Conservation (phyloP, 2,329 filamentous ascomycete species). For the Epicoccum nigrum region DNA sequence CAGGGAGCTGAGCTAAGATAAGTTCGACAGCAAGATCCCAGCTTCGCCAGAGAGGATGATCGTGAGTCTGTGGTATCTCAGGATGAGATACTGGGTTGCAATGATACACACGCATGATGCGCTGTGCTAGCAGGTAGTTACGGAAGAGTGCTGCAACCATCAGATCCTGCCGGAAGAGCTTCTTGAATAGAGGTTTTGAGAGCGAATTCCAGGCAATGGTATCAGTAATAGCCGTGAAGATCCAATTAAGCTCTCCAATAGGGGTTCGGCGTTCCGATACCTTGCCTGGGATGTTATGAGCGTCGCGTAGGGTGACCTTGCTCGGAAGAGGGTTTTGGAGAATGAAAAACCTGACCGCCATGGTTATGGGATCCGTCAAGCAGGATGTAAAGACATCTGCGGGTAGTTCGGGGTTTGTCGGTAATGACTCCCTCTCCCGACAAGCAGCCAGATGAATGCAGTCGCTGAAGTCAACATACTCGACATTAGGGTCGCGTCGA, state of each 20-base stretch:
- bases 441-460: constrained; percentile 94
- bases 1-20: constrained; percentile 86
- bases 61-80: constrained; percentile 89
- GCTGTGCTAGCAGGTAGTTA: constrained; percentile 92
- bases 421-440: constrained; percentile 86
- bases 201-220: constrained; percentile 98
- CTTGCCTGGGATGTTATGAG: constrained; percentile 86
- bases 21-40: constrained; percentile 98
- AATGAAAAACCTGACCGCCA: constrained; percentile 95
- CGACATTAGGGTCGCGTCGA: constrained; percentile 73
- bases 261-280: constrained; percentile 93
- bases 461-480: constrained; percentile 72
- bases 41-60: constrained; percentile 94
- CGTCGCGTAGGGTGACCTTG: constrained; percentile 77
- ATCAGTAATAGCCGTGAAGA: constrained; percentile 98
- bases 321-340: constrained; percentile 80
- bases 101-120: constrained; percentile 95
- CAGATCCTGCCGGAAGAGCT: constrained; percentile 94
- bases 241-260: constrained; percentile 97
- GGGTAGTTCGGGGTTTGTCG: constrained; percentile 90
- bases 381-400: constrained; percentile 96
- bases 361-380: constrained; percentile 95
- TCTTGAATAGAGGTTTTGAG: constrained; percentile 88
- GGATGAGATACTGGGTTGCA: constrained; percentile 94
- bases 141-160: constrained; percentile 99